Percentiles rank a stretch among this genome's conserved stretches.
Conservation (phyloP, 2,329 filamentous ascomycete species). For the Pyrenophora graminea region DNA sequence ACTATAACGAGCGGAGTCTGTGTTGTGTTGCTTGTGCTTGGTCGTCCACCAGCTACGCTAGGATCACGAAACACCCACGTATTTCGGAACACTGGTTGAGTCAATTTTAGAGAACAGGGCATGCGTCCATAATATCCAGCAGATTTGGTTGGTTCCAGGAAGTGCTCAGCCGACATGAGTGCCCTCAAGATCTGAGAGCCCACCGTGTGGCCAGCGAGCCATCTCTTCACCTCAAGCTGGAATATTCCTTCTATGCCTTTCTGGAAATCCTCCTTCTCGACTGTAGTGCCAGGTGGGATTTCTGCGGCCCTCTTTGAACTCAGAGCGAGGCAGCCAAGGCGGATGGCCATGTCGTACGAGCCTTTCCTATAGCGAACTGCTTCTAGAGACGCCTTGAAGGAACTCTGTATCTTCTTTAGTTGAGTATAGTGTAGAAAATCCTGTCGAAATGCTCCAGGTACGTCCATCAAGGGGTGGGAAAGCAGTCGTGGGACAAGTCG, state of each 20-base stretch:
- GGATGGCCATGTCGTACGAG: slow-evolving; percentile 34
- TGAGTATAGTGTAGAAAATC: slow-evolving; percentile 16
- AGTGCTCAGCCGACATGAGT: slow-evolving; percentile 20
- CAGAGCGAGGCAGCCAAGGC: slow-evolving; percentile 33
- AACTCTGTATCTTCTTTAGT: slow-evolving; percentile 20
- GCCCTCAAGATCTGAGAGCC: slow-evolving; percentile 29
- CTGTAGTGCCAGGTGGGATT: slow-evolving; percentile 19
- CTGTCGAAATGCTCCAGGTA: slow-evolving; percentile 28
- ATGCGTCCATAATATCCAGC: slow-evolving; percentile 23
- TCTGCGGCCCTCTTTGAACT: slow-evolving; percentile 16
- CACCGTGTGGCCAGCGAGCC: slow-evolving; percentile 24
- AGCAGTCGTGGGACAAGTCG: slow-evolving; percentile 24
- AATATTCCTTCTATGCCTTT: slow-evolving; percentile 18
- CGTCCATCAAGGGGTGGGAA: slow-evolving; percentile 21
- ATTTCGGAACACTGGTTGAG: slow-evolving; percentile 30
- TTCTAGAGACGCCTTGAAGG: slow-evolving; percentile 27
- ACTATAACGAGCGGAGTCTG: slow-evolving; percentile 23
- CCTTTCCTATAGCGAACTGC: slow-evolving; percentile 29
- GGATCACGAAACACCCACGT: slow-evolving; percentile 39
- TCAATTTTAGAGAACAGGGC: slow-evolving; percentile 22
- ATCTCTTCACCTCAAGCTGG: slow-evolving; percentile 26
- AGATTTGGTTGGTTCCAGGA: slow-evolving; percentile 32
- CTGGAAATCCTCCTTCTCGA: slow-evolving; percentile 16
- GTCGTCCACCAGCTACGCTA: slow-evolving; percentile 6
- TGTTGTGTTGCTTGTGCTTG: neutral